These are phyloP conservation scores for Comarum palustre DNA, from an alignment of 306 rosid genomes.

Conservation along the genomic window DNA sequence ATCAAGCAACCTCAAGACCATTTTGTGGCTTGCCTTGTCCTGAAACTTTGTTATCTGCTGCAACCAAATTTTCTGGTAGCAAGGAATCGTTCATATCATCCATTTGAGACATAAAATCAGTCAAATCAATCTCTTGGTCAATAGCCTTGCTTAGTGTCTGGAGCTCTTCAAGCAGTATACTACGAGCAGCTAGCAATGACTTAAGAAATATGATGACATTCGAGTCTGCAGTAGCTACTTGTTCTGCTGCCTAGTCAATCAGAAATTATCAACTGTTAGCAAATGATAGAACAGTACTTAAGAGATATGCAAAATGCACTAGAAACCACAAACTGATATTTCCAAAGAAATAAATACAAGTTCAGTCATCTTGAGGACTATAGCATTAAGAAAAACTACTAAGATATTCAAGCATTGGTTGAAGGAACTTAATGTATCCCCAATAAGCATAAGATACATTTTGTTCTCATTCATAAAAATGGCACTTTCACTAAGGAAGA, in stretches of 20 bases:
- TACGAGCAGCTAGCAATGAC: slow-evolving; percentile 67
- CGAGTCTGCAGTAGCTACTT: slow-evolving; percentile 38
- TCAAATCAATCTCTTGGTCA: slow-evolving; percentile 53
- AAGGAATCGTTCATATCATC: slow-evolving; percentile 44
- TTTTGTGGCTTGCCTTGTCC: slow-evolving; percentile 72
- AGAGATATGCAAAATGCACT: background rate
- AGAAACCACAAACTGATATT: background rate
- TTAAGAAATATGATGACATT: slow-evolving; percentile 52
- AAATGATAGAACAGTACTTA: slow-evolving; percentile 12
- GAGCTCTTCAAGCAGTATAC: slow-evolving; percentile 69
- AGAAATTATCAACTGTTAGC: slow-evolving; percentile 36
- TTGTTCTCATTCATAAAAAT: background rate
- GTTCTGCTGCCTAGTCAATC: slow-evolving; percentile 41
- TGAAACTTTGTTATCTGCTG: slow-evolving; percentile 35
- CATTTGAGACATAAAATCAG: slow-evolving; percentile 62
- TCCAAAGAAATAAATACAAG: too few relatives aligned
- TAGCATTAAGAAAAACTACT: background rate
- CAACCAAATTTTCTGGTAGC: slow-evolving; percentile 38
- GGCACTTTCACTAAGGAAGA: background rate
- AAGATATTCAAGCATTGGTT: background rate
- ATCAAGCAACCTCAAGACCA: slow-evolving; percentile 66
- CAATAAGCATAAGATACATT: background rate
- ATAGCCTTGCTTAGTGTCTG: slow-evolving; percentile 60
- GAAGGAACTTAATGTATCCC: background rate
- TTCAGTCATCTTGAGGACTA: background rate